These are phyloP conservation scores for Trichosanthes truncata DNA, from an alignment of 306 rosid species.

Conservation along the genomic window DNA sequence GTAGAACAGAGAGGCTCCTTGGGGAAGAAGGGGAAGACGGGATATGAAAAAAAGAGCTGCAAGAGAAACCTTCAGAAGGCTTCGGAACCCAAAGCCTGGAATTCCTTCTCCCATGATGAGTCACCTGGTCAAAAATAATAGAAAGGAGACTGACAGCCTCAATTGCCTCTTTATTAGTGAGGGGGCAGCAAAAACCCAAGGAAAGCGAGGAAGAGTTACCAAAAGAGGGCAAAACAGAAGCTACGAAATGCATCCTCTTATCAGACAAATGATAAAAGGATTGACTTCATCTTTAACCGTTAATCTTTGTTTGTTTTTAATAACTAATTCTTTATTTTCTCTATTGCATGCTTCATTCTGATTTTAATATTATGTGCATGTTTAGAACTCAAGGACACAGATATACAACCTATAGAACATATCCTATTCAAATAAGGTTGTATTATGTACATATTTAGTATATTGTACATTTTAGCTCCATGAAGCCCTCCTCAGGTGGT, in stretches of 20 bases:
- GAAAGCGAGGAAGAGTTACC: not conserved
- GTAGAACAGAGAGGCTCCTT: not conserved
- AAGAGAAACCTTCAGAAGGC: not conserved
- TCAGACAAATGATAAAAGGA: not conserved
- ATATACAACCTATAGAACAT: too few species aligned
- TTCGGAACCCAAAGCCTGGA: not conserved
- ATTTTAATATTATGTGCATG: not conserved
- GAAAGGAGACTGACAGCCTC: not conserved
- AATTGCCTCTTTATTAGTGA: not conserved
- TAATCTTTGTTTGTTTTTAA: not conserved
- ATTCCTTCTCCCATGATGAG: not conserved
- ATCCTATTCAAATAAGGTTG: too few species aligned
- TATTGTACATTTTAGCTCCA: not conserved
- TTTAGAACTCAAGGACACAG: too few species aligned
- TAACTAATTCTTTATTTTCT: not conserved
- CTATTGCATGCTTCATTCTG: not conserved
- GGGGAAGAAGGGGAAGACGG: not conserved
- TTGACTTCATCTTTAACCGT: not conserved
- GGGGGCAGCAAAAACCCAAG: not conserved
- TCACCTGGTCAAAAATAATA: not conserved
- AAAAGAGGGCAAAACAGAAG: not conserved
- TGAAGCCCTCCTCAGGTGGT: not conserved
- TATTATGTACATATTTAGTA: not conserved
- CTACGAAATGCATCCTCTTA: not conserved
- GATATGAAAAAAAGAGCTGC: too few species aligned